phyloP scores from a whole-genome alignment of 2,329 filamentous ascomycete species.

The Fusarium compactum region DNA sequence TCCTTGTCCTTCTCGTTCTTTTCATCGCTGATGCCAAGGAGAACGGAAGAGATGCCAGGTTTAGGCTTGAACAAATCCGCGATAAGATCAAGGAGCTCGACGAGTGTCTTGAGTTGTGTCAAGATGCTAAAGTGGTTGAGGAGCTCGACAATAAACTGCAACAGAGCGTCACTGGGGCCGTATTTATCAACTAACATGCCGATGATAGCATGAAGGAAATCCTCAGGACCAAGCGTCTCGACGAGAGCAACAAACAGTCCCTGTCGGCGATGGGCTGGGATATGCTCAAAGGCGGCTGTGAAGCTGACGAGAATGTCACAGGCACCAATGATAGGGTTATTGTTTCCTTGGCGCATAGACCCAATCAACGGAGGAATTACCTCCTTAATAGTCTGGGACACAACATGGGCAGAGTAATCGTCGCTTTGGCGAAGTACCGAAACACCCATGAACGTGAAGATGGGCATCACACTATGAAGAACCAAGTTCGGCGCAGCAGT shows the following conservation, averaged over 20 bases:
- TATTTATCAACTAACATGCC: slow-evolving; percentile 94
- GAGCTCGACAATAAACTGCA: slow-evolving; percentile 81
- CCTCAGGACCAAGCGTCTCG: slow-evolving; percentile 84
- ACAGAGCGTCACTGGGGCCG: slow-evolving; percentile 77
- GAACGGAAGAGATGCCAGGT: slow-evolving; percentile 76
- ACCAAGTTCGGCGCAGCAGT: slow-evolving; percentile 90
- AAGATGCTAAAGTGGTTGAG: slow-evolving; percentile 78
- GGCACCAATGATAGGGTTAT: slow-evolving; percentile 81
- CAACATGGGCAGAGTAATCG: slow-evolving; percentile 96
- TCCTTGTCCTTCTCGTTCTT: slow-evolving; percentile 63
- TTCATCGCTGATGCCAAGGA: slow-evolving; percentile 71
- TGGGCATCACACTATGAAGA: slow-evolving; percentile 97
- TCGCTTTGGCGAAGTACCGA: slow-evolving; percentile 93
- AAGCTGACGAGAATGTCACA: slow-evolving; percentile 95
- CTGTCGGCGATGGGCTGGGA: slow-evolving; percentile 86
- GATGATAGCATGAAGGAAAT: slow-evolving; percentile 88
- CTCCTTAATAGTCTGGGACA: slow-evolving; percentile 92
- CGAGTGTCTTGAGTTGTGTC: slow-evolving; percentile 81
- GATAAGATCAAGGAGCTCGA: slow-evolving; percentile 80
- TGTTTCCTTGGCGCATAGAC: slow-evolving; percentile 84
- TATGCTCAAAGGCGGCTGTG: slow-evolving; percentile 94
- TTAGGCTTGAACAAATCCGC: slow-evolving; percentile 81
- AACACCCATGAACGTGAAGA: slow-evolving; percentile 97
- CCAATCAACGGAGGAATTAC: slow-evolving; percentile 92
- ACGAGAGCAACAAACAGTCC: slow-evolving; percentile 87